Evolutionary conservation across 495 filamentous ascomycete species (phyloP), one percentile per base, ranked within the genome.

Genomic region (Bryoglossum gracile): DNA sequence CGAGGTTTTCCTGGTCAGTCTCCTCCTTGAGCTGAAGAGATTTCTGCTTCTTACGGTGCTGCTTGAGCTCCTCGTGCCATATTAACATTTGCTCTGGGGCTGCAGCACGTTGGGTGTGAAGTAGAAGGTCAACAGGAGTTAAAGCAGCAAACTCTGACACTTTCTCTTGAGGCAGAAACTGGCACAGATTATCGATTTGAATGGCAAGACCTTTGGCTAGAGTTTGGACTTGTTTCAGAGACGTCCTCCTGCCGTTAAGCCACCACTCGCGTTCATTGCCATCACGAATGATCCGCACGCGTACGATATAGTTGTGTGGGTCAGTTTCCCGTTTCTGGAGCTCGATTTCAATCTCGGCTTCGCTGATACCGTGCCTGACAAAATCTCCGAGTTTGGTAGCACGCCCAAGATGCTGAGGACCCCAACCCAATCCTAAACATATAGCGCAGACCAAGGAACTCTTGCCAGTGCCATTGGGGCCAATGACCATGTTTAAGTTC

Each of bases 371-470:
- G 62, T 95, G 86, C 64, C 97, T 99, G 53, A 99, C 89, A 59
- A 91, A 99, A 58, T 95, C 90, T 17, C 82, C 79, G 23, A 87
- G 65, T 23, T 89, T 79, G 61, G 86, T 90, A 10, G 92, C 89
- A 34, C 92, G 82, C 13, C 94, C 94, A 17, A 99, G 74, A 57
- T 91, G 80, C 71, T 82, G 74, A 23, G 92, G 81, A 3, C 78
- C 74, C 74, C 81, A 96, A 26, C 92, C 92, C 23, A 99, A 67
- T 5, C 92, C 92, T 10, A 99, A 66, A 66, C 94, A 97, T 52
- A 99, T 94, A 22, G 94, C 92, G 66, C 92, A 97, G 23, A 99
- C 92, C 24, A 99, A 76, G 0, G 94, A 95, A 71, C 89, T 95
- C 63, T 99, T 99, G 36, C 92, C 92, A 0, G 92, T 96, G 36